Evolutionary conservation across 2,329 filamentous ascomycete genomes (phyloP).

Genomic region (Scedosporium aurantiacum): DNA sequence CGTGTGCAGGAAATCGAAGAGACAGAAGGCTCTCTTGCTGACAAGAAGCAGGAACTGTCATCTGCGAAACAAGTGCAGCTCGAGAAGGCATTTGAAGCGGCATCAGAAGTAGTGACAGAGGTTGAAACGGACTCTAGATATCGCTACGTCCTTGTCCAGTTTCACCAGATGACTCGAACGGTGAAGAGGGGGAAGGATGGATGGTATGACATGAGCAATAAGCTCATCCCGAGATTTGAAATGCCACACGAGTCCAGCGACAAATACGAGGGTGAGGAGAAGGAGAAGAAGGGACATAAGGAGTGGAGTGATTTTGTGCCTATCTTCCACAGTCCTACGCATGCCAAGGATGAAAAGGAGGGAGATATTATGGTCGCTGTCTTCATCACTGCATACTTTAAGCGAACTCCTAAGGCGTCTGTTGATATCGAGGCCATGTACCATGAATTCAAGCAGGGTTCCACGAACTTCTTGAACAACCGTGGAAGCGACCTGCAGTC

Average conservation of each 20-base stretch:
- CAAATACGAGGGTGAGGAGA: slow-evolving; percentile 5
- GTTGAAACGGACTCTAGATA: slow-evolving; percentile 27
- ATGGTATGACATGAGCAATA: slow-evolving; percentile 10
- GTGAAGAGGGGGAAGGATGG: slow-evolving; percentile 12
- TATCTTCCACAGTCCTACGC: background rate
- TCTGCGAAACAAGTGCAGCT: slow-evolving; percentile 29
- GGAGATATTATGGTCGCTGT: slow-evolving; percentile 22
- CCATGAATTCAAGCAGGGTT: slow-evolving; percentile 11
- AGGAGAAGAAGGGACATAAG: slow-evolving; percentile 12
- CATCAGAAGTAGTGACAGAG: slow-evolving; percentile 21
- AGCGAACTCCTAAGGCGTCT: slow-evolving; percentile 23
- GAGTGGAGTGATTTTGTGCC: no score
- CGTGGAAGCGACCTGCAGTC: background rate
- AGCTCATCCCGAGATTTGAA: slow-evolving; percentile 5
- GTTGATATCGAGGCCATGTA: slow-evolving; percentile 20
- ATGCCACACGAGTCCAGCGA: slow-evolving; percentile 3
- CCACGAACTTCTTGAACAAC: background rate
- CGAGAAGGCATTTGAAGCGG: slow-evolving; percentile 24
- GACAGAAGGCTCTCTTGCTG: slow-evolving; percentile 18
- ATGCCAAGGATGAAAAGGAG: slow-evolving; percentile 14
- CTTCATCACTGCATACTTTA: slow-evolving; percentile 33
- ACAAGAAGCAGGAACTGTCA: slow-evolving; percentile 28
- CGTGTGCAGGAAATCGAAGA: slow-evolving; percentile 27
- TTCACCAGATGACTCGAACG: slow-evolving; percentile 27
- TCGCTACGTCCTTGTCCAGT: slow-evolving; percentile 30